A percentile compares a stretch with the other conserved stretches of the same genome.
phyloP scores from a whole-genome alignment of 2,329 filamentous ascomycete genomes.

The Cylindrodendrum hubeiense region DNA sequence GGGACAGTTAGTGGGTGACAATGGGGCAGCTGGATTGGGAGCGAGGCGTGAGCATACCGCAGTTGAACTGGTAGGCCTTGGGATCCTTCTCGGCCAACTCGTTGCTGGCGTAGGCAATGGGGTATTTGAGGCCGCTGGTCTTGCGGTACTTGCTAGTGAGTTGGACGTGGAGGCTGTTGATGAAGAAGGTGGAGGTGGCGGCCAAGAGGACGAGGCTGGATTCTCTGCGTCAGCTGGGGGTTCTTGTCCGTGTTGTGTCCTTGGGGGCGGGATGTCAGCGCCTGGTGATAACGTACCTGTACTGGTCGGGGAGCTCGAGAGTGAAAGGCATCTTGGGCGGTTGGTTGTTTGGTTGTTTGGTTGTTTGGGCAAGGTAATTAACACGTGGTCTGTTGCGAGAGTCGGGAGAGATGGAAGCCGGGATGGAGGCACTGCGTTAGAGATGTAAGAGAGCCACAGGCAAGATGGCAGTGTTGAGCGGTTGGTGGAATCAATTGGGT shows the following conservation, averaged over 20 bases:
- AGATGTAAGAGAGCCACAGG: not conserved
- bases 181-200: slow-evolving; percentile 68
- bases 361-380: too few relatives aligned
- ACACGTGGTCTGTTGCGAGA: slow-evolving; percentile 13
- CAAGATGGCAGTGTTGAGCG: not conserved
- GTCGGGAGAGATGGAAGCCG: not conserved
- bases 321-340: slow-evolving; percentile 56
- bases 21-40: not conserved
- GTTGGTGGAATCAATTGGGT: not conserved
- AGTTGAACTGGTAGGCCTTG: slow-evolving; percentile 72
- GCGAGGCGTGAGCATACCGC: slow-evolving; percentile 54
- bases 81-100: slow-evolving; percentile 67
- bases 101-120: slow-evolving; percentile 66
- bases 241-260: not conserved
- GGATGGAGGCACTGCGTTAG: not conserved
- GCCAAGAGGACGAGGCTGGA: slow-evolving; percentile 72
- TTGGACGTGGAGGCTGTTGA: slow-evolving; percentile 66
- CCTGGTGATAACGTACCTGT: slow-evolving; percentile 57
- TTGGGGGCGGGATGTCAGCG: not conserved
- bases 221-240: not conserved
- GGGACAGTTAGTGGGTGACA: slow-evolving; percentile 20
- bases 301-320: slow-evolving; percentile 61
- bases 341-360: too few relatives aligned
- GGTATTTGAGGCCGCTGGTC: slow-evolving; percentile 67
- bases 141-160: slow-evolving; percentile 64